phyloP scores from a whole-genome alignment of 2,329 filamentous ascomycete genomes.

The Diplodia seriata region DNA sequence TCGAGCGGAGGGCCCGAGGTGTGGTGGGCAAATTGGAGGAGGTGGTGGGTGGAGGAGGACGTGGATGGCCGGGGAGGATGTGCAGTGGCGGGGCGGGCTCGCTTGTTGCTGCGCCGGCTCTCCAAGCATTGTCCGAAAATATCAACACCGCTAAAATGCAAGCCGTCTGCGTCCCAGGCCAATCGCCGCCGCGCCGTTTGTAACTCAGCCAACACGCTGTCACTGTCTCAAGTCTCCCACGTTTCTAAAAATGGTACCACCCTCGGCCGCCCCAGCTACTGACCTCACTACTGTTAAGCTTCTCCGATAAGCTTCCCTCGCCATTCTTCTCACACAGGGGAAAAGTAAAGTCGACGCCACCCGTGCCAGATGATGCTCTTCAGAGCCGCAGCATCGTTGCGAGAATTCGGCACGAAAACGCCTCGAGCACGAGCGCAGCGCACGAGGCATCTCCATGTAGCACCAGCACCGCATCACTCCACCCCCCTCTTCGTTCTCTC shows the following conservation, averaged over 20 bases:
- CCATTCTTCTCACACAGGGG: not conserved
- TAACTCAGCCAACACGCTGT: not conserved
- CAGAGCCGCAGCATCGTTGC: not conserved
- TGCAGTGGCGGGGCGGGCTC: constrained; percentile 3
- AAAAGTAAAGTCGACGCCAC: not conserved
- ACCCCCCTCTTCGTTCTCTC: not conserved
- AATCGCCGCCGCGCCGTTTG: constrained; percentile 11
- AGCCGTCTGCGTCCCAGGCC: not conserved
- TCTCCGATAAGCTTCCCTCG: constrained; percentile 21
- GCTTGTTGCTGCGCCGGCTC: constrained; percentile 3
- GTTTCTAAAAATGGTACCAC: constrained; percentile 19
- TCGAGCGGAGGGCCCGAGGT: not conserved
- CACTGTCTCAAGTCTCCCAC: not conserved
- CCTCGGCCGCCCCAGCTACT: not conserved
- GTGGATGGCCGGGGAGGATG: not conserved
- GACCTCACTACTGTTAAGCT: not conserved
- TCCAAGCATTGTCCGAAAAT: constrained; percentile 25
- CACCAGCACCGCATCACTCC: not conserved
- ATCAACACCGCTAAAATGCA: constrained; percentile 1
- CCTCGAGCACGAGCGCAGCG: not conserved
- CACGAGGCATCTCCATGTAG: not conserved
- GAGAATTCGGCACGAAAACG: constrained; percentile 1
- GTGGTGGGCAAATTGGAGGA: constrained; percentile 1
- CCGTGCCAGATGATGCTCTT: too few relatives aligned
- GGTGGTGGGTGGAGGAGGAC: not conserved